Percentiles rank a stretch among this genome's conserved stretches.
These are phyloP conservation scores for Nyssa sinensis DNA, from an alignment of 148 eudicot species.

Conservation along the genomic window DNA sequence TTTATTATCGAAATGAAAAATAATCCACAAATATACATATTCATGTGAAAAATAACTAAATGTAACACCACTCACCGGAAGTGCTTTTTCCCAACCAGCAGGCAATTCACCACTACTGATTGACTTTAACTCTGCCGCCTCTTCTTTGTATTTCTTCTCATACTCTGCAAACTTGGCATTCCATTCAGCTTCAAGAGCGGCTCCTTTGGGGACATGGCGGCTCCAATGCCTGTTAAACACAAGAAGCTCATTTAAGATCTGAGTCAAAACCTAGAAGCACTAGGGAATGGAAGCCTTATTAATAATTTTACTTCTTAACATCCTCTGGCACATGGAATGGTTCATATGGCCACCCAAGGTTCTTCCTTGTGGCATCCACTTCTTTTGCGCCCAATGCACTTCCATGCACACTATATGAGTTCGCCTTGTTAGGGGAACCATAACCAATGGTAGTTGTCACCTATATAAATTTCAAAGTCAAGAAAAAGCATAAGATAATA, in stretches of 20 bases:
- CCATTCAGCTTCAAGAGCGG: slow-evolving; percentile 60
- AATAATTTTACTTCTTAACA: slow-evolving; percentile 39
- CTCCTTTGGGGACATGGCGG: slow-evolving; percentile 53
- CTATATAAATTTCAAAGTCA: slow-evolving; percentile 25
- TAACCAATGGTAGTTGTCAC: slow-evolving; percentile 57
- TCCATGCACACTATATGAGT: slow-evolving; percentile 67
- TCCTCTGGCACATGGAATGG: slow-evolving; percentile 66
- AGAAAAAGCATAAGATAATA: no score
- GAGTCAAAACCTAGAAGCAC: neutral
- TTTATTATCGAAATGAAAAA: no score
- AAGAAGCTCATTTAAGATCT: neutral
- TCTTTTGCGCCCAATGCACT: slow-evolving; percentile 62
- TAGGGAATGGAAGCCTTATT: neutral
- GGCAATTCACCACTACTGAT: slow-evolving; percentile 54
- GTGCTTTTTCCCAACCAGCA: slow-evolving; percentile 65
- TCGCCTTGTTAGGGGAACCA: slow-evolving; percentile 65
- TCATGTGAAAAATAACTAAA: neutral
- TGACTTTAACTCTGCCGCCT: slow-evolving; percentile 48
- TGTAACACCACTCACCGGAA: slow-evolving; percentile 46
- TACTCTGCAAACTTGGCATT: slow-evolving; percentile 57
- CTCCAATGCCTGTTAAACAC: slow-evolving; percentile 54
- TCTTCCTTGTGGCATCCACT: slow-evolving; percentile 66
- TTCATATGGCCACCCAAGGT: slow-evolving; percentile 57
- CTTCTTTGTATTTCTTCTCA: slow-evolving; percentile 52
- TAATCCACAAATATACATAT: neutral